These are phyloP conservation scores for Penicillium silybi DNA, from an alignment of 495 filamentous ascomycete genomes.

Conservation along the genomic window DNA sequence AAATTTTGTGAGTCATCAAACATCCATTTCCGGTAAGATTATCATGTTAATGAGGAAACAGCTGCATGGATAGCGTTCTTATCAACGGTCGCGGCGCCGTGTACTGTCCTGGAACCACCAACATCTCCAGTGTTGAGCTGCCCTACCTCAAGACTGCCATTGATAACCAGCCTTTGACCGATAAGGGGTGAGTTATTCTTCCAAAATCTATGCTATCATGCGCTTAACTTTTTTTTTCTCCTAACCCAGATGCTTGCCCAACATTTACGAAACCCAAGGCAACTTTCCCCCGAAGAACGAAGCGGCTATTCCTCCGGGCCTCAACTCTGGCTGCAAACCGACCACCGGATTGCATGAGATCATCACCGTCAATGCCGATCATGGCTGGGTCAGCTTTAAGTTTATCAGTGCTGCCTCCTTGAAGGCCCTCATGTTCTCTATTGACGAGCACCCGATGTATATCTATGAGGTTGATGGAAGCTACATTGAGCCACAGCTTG, in stretches of 20 bases:
- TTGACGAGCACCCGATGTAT: slow-evolving; percentile 39
- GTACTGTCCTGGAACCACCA: slow-evolving; percentile 37
- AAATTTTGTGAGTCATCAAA: slow-evolving; percentile 31
- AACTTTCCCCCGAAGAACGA: slow-evolving; percentile 26
- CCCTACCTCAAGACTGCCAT: slow-evolving; percentile 27
- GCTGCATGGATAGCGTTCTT: slow-evolving; percentile 47
- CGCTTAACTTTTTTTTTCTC: neutral
- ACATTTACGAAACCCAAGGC: slow-evolving; percentile 27
- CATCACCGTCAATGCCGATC: slow-evolving; percentile 32
- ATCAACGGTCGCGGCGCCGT: slow-evolving; percentile 53
- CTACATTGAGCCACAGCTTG: slow-evolving; percentile 34
- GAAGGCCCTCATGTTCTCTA: slow-evolving; percentile 38
- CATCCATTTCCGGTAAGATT: neutral
- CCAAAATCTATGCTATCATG: neutral
- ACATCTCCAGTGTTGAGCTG: slow-evolving; percentile 30
- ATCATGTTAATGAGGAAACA: neutral
- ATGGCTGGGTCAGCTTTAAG: slow-evolving; percentile 47
- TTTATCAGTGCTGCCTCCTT: slow-evolving; percentile 42
- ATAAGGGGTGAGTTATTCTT: slow-evolving; percentile 42
- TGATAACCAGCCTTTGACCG: slow-evolving; percentile 35
- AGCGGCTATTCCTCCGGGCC: slow-evolving; percentile 30
- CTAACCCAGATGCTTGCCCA: slow-evolving; percentile 23
- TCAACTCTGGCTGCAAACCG: slow-evolving; percentile 38
- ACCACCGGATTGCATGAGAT: slow-evolving; percentile 34
- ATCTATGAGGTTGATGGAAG: slow-evolving; percentile 41